These are phyloP conservation scores for Alliaria petiolata DNA, from an alignment of 345 rosid species.

Conservation along the genomic window DNA sequence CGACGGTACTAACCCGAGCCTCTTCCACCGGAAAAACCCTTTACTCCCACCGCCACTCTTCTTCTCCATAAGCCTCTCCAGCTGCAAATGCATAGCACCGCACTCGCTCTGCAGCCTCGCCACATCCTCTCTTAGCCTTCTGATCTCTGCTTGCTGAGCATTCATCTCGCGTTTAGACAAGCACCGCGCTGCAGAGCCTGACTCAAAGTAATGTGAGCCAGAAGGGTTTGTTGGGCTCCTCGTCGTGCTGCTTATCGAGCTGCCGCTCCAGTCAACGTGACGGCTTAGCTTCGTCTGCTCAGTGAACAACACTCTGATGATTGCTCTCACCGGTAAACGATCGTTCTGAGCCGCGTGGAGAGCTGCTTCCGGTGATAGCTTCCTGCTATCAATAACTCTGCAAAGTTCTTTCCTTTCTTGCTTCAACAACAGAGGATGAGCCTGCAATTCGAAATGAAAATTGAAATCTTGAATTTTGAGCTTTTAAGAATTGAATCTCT, in stretches of 20 bases:
- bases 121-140: constrained; percentile 65
- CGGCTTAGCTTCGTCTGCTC: constrained; percentile 67
- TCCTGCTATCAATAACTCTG: constrained; percentile 64
- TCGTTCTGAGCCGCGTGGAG: constrained; percentile 84
- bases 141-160: constrained; percentile 60
- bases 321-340: constrained; percentile 76
- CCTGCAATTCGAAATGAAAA: too few species aligned
- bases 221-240: constrained; percentile 52
- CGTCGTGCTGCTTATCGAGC: constrained; percentile 47
- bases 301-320: constrained; percentile 69
- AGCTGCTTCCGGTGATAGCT: constrained; percentile 80
- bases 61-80: constrained; percentile 68
- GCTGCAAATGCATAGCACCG: constrained; percentile 57
- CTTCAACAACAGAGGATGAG: constrained; percentile 71
- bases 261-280: constrained; percentile 65
- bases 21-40: constrained; percentile 83
- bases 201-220: constrained; percentile 37
- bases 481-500: neutral
- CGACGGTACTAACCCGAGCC: constrained; percentile 51
- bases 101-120: constrained; percentile 63
- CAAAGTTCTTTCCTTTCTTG: constrained; percentile 76
- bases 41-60: constrained; percentile 71
- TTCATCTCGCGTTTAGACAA: constrained; percentile 64
- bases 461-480: neutral
- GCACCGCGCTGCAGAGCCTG: constrained; percentile 40